Percentiles rank a stretch among this genome's conserved stretches.
phyloP scores from a whole-genome alignment of 1,284 basidiomycete species.

The Boletellus deceptivus region DNA sequence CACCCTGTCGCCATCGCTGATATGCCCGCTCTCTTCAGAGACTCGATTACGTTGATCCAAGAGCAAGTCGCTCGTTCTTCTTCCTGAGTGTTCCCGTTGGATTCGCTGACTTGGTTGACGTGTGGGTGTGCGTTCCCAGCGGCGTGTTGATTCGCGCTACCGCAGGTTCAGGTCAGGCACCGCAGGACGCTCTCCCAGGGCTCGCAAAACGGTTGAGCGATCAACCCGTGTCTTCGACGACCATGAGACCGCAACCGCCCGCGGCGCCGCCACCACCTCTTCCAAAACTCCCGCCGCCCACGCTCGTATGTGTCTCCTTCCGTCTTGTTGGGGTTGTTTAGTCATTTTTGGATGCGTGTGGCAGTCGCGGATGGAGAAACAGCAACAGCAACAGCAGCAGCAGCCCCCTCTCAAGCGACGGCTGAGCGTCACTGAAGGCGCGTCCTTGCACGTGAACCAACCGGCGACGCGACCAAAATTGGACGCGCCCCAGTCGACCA shows the following conservation, averaged over 20 bases:
- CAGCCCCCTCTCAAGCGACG: slow-evolving; percentile 16
- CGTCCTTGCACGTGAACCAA: not conserved
- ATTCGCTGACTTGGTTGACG: slow-evolving; percentile 9
- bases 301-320: slow-evolving; percentile 10
- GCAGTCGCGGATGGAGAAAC: too few relatives aligned
- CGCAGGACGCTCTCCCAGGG: slow-evolving; percentile 3
- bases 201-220: not conserved
- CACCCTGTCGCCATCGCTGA: not conserved
- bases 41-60: slow-evolving; percentile 25
- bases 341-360: too few relatives aligned
- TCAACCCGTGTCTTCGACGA: not conserved
- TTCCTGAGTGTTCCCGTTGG: not conserved
- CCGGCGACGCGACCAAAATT: slow-evolving; percentile 14
- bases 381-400: slow-evolving; percentile 1
- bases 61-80: slow-evolving; percentile 17
- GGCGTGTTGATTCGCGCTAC: slow-evolving; percentile 17
- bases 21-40: slow-evolving; percentile 10
- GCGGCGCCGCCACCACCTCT: not conserved
- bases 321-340: too few relatives aligned
- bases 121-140: slow-evolving; percentile 4
- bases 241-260: not conserved
- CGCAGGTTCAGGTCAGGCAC: not conserved
- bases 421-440: not conserved
- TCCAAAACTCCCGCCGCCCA: slow-evolving; percentile 6
- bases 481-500: not conserved